phyloP scores from a whole-genome alignment of 2,329 filamentous ascomycete genomes.

The Verticillium longisporum region DNA sequence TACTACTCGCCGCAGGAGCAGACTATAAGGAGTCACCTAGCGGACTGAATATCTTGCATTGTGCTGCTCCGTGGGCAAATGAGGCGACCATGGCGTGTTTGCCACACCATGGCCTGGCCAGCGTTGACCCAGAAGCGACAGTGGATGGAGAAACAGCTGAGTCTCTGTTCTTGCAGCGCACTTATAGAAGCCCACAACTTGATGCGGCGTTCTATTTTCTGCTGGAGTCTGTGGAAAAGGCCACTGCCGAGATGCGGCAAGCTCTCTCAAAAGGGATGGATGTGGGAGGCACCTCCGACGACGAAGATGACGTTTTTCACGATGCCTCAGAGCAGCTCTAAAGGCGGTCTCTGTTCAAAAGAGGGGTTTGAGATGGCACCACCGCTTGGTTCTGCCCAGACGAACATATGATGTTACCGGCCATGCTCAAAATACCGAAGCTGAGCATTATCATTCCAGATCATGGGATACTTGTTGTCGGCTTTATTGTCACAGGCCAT shows the following conservation, averaged over 20 bases:
- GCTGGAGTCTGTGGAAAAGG: not conserved
- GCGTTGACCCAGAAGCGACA: not conserved
- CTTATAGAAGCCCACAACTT: not conserved
- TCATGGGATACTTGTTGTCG: too few relatives aligned
- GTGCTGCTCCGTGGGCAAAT: not conserved
- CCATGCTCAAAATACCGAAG: too few relatives aligned
- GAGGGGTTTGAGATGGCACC: not conserved
- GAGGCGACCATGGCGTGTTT: not conserved
- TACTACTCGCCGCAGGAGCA: not conserved
- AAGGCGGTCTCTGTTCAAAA: not conserved
- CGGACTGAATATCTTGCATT: not conserved
- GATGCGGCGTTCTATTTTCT: not conserved
- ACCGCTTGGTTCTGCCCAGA: too few relatives aligned
- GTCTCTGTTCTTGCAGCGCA: not conserved
- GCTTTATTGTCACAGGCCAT: too few relatives aligned
- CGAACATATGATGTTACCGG: not conserved
- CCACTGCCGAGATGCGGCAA: not conserved
- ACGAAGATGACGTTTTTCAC: too few relatives aligned
- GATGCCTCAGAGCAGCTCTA: too few relatives aligned
- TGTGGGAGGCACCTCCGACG: not conserved
- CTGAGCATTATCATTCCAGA: too few relatives aligned
- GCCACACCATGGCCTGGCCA: not conserved
- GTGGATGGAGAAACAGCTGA: not conserved
- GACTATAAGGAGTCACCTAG: not conserved
- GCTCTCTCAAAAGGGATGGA: not conserved